Conservation (phyloP, 1,284 basidiomycete genomes). For the Pseudozyma flocculosa region DNA sequence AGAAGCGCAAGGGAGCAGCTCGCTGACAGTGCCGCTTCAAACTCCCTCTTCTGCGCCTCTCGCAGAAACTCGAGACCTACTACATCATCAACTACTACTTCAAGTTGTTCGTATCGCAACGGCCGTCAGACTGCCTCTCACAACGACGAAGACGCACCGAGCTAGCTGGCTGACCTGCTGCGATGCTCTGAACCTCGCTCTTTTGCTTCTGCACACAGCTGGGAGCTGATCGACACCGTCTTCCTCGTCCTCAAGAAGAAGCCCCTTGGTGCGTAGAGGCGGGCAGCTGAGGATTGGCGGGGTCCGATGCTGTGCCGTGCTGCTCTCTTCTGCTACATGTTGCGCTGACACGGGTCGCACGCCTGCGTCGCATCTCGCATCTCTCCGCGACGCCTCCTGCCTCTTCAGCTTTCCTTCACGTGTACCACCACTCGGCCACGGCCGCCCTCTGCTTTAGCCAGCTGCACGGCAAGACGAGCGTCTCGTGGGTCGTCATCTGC, state of each 20-base stretch:
- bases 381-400: not conserved
- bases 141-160: too few species aligned
- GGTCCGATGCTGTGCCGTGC: too few species aligned
- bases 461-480: conserved; percentile 73
- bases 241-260: conserved; percentile 99
- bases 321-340: too few species aligned
- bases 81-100: conserved; percentile 91
- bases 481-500: conserved; percentile 89
- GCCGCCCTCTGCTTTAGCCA: conserved; percentile 92
- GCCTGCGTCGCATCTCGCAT: too few species aligned
- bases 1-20: too few species aligned
- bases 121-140: too few species aligned
- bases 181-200: not conserved
- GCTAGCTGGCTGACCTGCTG: too few species aligned
- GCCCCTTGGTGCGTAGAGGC: conserved; percentile 65
- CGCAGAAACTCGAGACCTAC: conserved; percentile 62
- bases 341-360: too few species aligned
- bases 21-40: too few species aligned
- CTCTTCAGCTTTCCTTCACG: conserved; percentile 75
- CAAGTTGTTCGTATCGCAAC: conserved; percentile 25
- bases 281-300: too few species aligned
- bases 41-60: not conserved
- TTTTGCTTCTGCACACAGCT: conserved; percentile 2
- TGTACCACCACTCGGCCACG: conserved; percentile 99
- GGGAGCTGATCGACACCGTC: conserved; percentile 87